Evolutionary conservation across 2,329 filamentous ascomycete genomes (phyloP), one percentile per base, ranked within the genome.

Genomic region (Coniochaeta prunicola): DNA sequence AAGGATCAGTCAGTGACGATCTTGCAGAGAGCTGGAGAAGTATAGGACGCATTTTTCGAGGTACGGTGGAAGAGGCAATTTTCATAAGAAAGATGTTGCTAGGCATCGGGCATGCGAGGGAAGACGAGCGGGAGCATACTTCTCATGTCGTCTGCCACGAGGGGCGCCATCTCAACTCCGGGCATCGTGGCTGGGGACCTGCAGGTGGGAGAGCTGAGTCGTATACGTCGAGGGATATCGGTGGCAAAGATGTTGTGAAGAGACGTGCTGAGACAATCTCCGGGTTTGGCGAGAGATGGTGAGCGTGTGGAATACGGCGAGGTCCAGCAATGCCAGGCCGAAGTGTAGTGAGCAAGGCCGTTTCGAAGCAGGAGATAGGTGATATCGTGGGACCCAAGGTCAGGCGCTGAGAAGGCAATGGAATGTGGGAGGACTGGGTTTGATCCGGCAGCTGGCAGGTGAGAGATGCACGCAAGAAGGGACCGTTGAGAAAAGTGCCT

Each of bases 121-220:
- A 30, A 34, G 33, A 33, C 24, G 15, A n/a, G 13, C n/a, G 53
- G 10, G 24, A 17, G 30, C 53, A 33, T 68, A 74, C 72, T 67
- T 70, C 72, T 66, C 61, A 70, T 68, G 62, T 81, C 77, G 68
- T 81, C 78, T 56, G 77, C 74, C 61, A 71, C 71, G 60, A 76
- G 70, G 58, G 74, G 71, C 59, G 69, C 67, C 67, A 75, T 72
- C 56, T 76, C 72, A 62, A 72, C 64, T 65, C 72, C 73, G 61
- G 76, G 71, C 76, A 79, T 78, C 5, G 36, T 9, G 53, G 48
- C 45, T 30, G 24, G 21, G 17, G 24, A 50, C 57, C 40, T 58
- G 57, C 57, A 53, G 53, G 38, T 48, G 19, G 40, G 38, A 42
- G 45, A 53, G 36, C 50, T 54, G 31, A 42, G 13, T 24, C 57